Base-by-base conservation (phyloP, 371 early-diverging fungal genomes). In the Mucor piriformis region DNA sequence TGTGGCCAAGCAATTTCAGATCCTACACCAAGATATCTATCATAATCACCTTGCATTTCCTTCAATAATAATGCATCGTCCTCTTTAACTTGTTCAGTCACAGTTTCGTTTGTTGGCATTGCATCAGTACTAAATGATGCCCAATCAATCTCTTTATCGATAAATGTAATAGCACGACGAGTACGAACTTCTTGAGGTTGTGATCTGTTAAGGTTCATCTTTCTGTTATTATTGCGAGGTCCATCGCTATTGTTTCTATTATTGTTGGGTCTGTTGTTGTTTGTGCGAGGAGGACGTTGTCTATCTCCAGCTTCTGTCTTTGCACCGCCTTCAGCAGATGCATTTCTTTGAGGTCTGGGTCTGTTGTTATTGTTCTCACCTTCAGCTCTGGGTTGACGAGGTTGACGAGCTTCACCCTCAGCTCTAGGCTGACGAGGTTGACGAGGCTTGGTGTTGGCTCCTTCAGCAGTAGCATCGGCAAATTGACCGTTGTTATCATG, bases 71-170 rank as follows among this genome's bases (percentile, higher is more conserved):
- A 44, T 44, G 63, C 63, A 32, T 27, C 16, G 21, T 58, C 25
- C 50, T 63, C 64, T 16, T 61, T 54, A 16, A 40, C 67, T 35
- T 47, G 15, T 40, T 46, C 56, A 24, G 34, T 38, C 21, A 34
- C 24, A n/a, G 21, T 27, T 2, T n/a, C 33, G 29, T 5, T 55
- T 24, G 33, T 37, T 42, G 49, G 29, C 3, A 44, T 6, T 16
- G 32, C 43, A 21, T 57, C 43, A 5, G 67, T 42, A 8, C 60
- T 54, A 23, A 72, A 57, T 7, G 72, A 62, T 38, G 69, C 38
- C 78, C 78, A 77, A 44, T 77, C 78, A 42, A 77, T 70, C 27
- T 77, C 78, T 55, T 73, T 72, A 50, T 74, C 73, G 42, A 77
- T 74, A 33, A 77, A 77, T 8, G 73, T 69, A 21, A 69, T 66